phyloP scores from a whole-genome alignment of 805 yeast genomes.

The Scheffersomyces ergatensis region DNA sequence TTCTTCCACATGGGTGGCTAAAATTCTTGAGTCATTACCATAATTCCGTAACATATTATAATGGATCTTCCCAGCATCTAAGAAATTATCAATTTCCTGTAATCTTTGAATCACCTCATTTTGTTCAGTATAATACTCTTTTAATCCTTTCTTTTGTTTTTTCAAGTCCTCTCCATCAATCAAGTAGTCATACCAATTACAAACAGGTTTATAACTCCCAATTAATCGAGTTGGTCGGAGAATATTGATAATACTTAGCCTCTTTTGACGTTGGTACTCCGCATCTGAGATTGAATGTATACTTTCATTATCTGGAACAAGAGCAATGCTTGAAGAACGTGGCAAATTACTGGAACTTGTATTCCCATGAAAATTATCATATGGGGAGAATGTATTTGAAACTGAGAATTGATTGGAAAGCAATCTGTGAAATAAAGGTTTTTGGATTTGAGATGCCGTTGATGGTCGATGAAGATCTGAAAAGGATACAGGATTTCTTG shows the following conservation, averaged over 20 bases:
- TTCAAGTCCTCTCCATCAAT: slow-evolving; percentile 8
- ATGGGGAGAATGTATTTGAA: slow-evolving; percentile 23
- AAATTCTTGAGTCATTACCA: slow-evolving; percentile 34
- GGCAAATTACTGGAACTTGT: slow-evolving; percentile 2
- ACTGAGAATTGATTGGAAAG: slow-evolving; percentile 27
- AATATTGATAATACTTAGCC: slow-evolving; percentile 14
- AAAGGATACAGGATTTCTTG: not conserved
- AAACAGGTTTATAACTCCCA: slow-evolving; percentile 26
- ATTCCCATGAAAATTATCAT: slow-evolving; percentile 6
- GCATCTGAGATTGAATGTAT: slow-evolving; percentile 12
- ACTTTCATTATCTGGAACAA: slow-evolving; percentile 10
- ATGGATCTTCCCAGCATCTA: slow-evolving; percentile 68
- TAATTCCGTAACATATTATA: slow-evolving; percentile 62
- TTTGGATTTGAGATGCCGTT: slow-evolving; percentile 1
- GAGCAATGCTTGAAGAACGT: not conserved
- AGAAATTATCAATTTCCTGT: slow-evolving; percentile 57
- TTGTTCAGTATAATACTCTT: slow-evolving; percentile 53
- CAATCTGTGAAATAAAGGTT: slow-evolving; percentile 27
- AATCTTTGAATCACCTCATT: slow-evolving; percentile 58
- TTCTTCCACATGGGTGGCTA: slow-evolving; percentile 16
- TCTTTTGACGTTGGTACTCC: slow-evolving; percentile 19
- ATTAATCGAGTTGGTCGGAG: slow-evolving; percentile 32
- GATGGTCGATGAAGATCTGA: not conserved
- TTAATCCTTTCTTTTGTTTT: slow-evolving; percentile 22
- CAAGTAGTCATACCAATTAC: slow-evolving; percentile 28